Evolutionary conservation across 257 asterid species (phyloP).

Genomic region (Buddleja alternifolia): DNA sequence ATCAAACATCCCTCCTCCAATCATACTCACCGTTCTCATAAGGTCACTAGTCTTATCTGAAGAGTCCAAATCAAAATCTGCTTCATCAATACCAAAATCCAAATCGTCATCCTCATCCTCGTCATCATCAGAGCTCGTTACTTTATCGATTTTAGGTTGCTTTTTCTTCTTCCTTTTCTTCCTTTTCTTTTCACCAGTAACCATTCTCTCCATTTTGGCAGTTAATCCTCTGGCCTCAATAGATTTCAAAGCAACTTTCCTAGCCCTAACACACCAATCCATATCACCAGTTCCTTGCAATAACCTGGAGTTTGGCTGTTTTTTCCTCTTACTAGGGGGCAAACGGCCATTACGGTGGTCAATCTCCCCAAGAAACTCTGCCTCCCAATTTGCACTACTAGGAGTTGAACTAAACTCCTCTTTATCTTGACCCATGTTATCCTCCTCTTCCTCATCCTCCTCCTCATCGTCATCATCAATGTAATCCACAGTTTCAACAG

Average conservation of each 20-base stretch:
- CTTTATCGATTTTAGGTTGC: constrained; percentile 39
- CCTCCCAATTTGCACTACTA: constrained; percentile 60
- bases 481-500: constrained; percentile 32
- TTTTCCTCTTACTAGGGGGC: constrained; percentile 52
- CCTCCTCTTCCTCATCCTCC: constrained; percentile 27
- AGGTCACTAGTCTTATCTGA: constrained; percentile 43
- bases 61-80: constrained; percentile 38
- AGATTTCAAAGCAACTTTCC: constrained; percentile 86
- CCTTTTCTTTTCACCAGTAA: constrained; percentile 47
- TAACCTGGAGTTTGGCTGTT: constrained; percentile 52
- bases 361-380: constrained; percentile 70
- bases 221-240: constrained; percentile 86
- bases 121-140: constrained; percentile 14
- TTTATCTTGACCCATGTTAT: constrained; percentile 21
- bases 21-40: constrained; percentile 48
- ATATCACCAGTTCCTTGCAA: constrained; percentile 51
- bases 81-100: constrained; percentile 45
- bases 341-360: constrained; percentile 29
- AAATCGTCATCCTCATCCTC: constrained; percentile 44
- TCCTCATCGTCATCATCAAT: constrained; percentile 29
- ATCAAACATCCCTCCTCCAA: constrained; percentile 82
- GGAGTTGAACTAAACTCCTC: constrained; percentile 23
- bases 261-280: constrained; percentile 97
- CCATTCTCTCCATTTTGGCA: constrained; percentile 55
- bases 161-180: constrained; percentile 55